These are phyloP conservation scores for Ustilago trichophora DNA, from an alignment of 1,284 basidiomycete species.

Conservation along the genomic window DNA sequence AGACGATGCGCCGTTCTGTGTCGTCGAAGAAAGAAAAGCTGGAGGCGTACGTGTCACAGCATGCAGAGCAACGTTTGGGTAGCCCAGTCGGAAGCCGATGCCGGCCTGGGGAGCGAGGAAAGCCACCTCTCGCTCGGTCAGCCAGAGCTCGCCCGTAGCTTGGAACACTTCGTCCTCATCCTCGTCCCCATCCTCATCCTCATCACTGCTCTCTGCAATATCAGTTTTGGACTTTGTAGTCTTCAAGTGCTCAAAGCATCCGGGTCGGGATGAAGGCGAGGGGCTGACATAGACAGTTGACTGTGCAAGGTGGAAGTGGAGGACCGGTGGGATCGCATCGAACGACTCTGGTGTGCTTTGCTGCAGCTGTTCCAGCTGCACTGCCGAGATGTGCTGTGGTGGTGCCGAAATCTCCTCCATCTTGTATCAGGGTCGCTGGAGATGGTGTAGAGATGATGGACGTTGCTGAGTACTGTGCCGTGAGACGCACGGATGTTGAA, in stretches of 20 bases:
- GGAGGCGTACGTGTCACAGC: conserved; percentile 59
- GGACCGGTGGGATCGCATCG: conserved; percentile 21
- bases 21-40: conserved; percentile 13
- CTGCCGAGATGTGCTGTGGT: conserved; percentile 21
- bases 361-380: conserved; percentile 21
- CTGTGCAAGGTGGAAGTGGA: conserved; percentile 23
- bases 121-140: conserved; percentile 51
- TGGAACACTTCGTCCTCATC: conserved; percentile 29
- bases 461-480: too few species aligned
- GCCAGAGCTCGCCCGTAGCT: conserved; percentile 40
- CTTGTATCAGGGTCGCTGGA: too few species aligned
- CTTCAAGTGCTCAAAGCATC: conserved; percentile 20
- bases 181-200: conserved; percentile 5
- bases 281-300: conserved; percentile 40
- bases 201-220: not conserved
- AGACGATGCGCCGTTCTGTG: conserved; percentile 3
- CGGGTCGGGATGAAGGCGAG: conserved; percentile 24
- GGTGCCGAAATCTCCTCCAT: conserved; percentile 23
- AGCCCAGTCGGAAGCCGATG: conserved; percentile 54
- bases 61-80: conserved; percentile 59
- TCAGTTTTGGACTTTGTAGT: too few species aligned
- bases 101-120: conserved; percentile 35
- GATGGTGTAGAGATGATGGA: too few species aligned
- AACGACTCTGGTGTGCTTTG: conserved; percentile 51
- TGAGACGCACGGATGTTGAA: too few species aligned